Evolutionary conservation across 441 rosid species (phyloP).

Genomic region (Eruca vesicaria): DNA sequence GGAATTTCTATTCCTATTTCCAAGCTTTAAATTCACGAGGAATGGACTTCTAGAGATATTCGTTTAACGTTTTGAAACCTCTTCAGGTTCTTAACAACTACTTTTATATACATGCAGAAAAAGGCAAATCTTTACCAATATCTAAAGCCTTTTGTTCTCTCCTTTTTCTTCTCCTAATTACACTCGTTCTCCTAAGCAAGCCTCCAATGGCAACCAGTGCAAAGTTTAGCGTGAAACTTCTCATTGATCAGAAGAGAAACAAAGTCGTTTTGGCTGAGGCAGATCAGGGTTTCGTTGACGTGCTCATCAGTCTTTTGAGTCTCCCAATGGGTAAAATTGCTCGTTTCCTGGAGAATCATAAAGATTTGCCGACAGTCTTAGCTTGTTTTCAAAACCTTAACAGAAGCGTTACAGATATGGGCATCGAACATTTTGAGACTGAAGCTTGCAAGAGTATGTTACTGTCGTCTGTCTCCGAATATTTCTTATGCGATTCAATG

Average conservation of each 20-base stretch:
- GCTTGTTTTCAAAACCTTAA: conserved; percentile 9
- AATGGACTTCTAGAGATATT: neutral
- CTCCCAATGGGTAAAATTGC: neutral
- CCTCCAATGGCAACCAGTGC: neutral
- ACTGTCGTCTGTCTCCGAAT: neutral
- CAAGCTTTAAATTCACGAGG: neutral
- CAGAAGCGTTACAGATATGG: conserved; percentile 1
- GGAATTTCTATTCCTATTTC: neutral
- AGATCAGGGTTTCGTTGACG: conserved; percentile 5
- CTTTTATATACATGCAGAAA: neutral
- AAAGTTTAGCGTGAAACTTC: conserved; percentile 13
- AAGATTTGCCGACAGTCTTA: neutral
- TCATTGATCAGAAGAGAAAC: conserved; percentile 11
- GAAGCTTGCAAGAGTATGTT: conserved; percentile 10
- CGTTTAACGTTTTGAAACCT: neutral
- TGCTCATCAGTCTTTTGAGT: conserved; percentile 3
- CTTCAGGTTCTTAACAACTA: neutral
- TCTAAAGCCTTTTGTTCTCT: neutral
- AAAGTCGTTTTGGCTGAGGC: conserved; percentile 23
- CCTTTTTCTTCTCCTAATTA: neutral
- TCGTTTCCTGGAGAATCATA: neutral
- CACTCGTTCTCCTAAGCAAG: neutral
- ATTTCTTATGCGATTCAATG: neutral
- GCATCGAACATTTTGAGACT: neutral
- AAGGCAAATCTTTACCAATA: neutral